Base-by-base conservation (phyloP, 148 eudicot species). In the Amaranthus hypochondriacus region DNA sequence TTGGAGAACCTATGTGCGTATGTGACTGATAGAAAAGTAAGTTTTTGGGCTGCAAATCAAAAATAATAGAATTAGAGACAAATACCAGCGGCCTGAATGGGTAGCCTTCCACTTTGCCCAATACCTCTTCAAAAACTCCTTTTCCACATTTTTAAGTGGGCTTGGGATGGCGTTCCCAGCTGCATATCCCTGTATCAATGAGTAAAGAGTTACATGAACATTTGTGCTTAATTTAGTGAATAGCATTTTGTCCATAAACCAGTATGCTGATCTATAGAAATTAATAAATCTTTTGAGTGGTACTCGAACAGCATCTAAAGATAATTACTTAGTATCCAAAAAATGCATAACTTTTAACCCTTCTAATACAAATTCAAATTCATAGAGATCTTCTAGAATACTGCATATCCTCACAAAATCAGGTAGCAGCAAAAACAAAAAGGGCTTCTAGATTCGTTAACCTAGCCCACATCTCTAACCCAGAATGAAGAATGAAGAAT, bases 81-180 rank as follows among this genome's bases (percentile, higher is more conserved):
- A 6, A 77, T 86, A 95, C 98, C 98, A 83, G 79, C 97, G 97
- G 66, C 98, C 97, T 62, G 93, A 78, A 66, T 88, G 93, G 77
- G 83, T 83, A 72, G 97, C 97, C 78, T 87, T 95, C 98, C 98
- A 94, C 79, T 84, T 94, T 15, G 97, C 90, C 98, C 93, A 94
- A 76, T 94, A 94, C 78, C 85, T 94, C 74, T 85, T 89, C 81
- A 94, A 76, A 76, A 94, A 94, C 58, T 84, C 89, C 76, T 91
- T 94, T 83, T 94, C 97, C 66, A 92, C 98, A 75, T 94, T 94
- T 78, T 94, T 94, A 7, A 79, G 81, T 43, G 98, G 92, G 79
- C 98, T 87, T 59, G 98, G 98, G 68, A 95, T 73, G 65, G 89
- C 88, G 81, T 75, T 89, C 50, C 98, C 98, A 78, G 97, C 97